Evolutionary conservation across 163 green algal genomes (phyloP), one percentile per base, ranked within the genome.

Genomic region (Coccomyxa subellipsoidea): DNA sequence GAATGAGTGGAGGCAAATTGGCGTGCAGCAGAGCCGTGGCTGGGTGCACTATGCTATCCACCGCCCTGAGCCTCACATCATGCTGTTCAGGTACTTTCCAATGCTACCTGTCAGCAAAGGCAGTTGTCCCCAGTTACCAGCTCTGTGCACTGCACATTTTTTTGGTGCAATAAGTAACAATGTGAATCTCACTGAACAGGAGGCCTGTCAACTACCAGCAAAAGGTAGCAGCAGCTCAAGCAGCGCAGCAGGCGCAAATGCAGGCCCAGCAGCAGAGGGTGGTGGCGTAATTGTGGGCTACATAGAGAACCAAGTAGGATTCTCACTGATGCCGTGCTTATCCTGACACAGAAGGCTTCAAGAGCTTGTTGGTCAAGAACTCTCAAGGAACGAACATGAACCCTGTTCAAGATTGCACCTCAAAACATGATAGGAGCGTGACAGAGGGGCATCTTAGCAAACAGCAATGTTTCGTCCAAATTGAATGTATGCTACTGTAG

Each of bases 31-130:
- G 87, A 98, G 95, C 2, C 87, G 95, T 21, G 97, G 97, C 76
- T 99, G 97, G 96, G 93, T 97, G 47, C 94, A 99, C 88, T 98
- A 98, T 82, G 95, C 96, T 25, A 96, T 98, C 69, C 96, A 98
- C 87, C 87, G 93, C 3, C 96, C 96, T 23, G 96, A 99, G 90
- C 95, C 94, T 0, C 96, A 99, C 89, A 92, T 90, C 77, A 89
- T 93, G 88, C 83, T 93, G 1, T 93, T 91, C 80, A 86, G 90
- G 77, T 85, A n/a, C n/a, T n/a, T n/a, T n/a, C n/a, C n/a, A n/a
- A 31, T 66, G 80, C 31, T 37, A 59, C 25, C 76, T 10, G 12
- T 66, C 25, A 18, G 9, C n/a, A 25, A 12, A 79, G 12, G 10
- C 10, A 77, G n/a, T 15, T 77, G 21, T 37, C 15, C n/a, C n/a